Evolutionary conservation across 169 alveolate species (phyloP).

Genomic region (Babesia divergens): DNA sequence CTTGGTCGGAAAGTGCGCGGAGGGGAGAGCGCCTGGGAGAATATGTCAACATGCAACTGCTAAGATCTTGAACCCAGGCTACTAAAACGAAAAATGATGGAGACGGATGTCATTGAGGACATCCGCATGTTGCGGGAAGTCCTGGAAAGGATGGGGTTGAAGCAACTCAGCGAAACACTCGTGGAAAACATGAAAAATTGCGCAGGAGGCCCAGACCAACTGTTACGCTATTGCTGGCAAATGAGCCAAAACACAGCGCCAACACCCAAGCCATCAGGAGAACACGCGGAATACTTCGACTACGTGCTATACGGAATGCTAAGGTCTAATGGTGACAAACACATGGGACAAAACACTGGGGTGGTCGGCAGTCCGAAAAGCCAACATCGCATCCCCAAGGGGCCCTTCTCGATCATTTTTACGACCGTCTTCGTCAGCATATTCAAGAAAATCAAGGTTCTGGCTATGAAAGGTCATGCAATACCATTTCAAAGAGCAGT

Average conservation of each 20-base stretch:
- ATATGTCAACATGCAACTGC: too few relatives aligned
- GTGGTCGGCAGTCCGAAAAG: not conserved
- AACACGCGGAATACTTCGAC: not conserved
- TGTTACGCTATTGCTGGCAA: conserved; percentile 5
- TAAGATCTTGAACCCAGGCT: too few relatives aligned
- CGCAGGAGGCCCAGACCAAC: not conserved
- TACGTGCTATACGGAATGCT: conserved; percentile 3
- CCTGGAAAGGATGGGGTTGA: conserved; percentile 7
- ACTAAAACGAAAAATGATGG: not conserved
- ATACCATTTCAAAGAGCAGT: not conserved
- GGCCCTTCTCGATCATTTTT: conserved; percentile 9
- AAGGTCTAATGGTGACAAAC: not conserved
- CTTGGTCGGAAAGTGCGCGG: too few relatives aligned
- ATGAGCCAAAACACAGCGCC: not conserved
- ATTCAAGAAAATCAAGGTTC: not conserved
- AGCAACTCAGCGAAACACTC: not conserved
- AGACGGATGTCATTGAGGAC: not conserved
- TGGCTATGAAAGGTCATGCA: not conserved
- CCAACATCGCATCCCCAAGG: not conserved
- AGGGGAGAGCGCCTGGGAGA: too few relatives aligned
- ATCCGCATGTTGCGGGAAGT: conserved; percentile 5
- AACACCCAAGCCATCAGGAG: not conserved
- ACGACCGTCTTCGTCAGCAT: not conserved
- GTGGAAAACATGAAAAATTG: not conserved
- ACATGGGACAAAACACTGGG: not conserved